Conservation (phyloP, 371 early-diverging fungal genomes). For the Apophysomyces elegans region DNA sequence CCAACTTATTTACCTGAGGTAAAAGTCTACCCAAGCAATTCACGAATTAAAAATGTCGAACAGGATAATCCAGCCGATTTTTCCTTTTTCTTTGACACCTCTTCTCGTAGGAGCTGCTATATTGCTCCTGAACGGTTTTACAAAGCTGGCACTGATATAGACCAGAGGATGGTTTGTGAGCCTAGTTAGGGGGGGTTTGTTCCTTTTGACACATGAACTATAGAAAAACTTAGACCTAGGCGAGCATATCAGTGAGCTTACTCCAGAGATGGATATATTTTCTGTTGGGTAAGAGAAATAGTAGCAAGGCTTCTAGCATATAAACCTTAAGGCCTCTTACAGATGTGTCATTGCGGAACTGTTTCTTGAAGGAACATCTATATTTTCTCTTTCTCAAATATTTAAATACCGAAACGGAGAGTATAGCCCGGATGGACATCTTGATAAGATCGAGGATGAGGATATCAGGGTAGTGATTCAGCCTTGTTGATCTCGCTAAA, state of each 20-base stretch:
- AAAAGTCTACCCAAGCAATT: background rate
- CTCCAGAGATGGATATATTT: constrained; percentile 92
- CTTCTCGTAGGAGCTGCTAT: constrained; percentile 86
- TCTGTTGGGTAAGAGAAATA: constrained; percentile 76
- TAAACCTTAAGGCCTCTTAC: background rate
- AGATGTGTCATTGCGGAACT: constrained; percentile 96
- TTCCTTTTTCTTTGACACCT: constrained; percentile 93
- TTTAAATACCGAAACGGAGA: constrained; percentile 84
- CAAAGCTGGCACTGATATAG: constrained; percentile 68
- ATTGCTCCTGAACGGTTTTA: constrained; percentile 96
- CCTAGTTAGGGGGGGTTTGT: background rate
- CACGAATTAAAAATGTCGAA: background rate
- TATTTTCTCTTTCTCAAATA: constrained; percentile 90
- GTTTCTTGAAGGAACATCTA: constrained; percentile 87
- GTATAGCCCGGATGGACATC: constrained; percentile 66
- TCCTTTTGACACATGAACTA: background rate
- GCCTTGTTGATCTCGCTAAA: background rate
- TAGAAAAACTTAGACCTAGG: constrained; percentile 40
- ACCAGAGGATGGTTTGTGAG: constrained; percentile 56
- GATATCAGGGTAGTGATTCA: constrained; percentile 64
- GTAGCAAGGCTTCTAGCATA: background rate
- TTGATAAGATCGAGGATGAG: constrained; percentile 83
- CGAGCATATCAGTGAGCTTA: constrained; percentile 57
- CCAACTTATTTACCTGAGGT: constrained; percentile 91
- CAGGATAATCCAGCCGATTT: constrained; percentile 95